Percentiles rank a stretch among this genome's conserved stretches.
Evolutionary conservation across 805 yeast genomes (phyloP).

Genomic region (Aciculoconidium aculeatum): DNA sequence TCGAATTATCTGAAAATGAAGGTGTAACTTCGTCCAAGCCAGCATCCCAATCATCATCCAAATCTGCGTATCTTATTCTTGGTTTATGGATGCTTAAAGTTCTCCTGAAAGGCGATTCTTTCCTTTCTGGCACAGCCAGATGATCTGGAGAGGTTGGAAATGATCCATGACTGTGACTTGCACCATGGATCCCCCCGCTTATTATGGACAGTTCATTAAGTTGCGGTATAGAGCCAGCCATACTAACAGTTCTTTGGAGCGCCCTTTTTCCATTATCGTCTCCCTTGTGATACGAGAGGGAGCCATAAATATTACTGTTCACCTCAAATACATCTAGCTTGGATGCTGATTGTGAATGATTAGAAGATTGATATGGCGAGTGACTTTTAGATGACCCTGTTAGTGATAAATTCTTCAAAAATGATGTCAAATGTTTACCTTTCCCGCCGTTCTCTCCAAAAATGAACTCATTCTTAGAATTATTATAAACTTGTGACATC

Average conservation of each 20-base stretch:
- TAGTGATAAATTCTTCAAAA: slow-evolving; percentile 40
- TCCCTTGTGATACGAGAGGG: slow-evolving; percentile 17
- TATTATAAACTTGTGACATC: slow-evolving; percentile 38
- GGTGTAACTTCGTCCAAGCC: slow-evolving; percentile 41
- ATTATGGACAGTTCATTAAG: no score
- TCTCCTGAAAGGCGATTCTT: slow-evolving; percentile 3
- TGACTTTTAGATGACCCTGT: slow-evolving; percentile 24
- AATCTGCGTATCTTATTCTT: slow-evolving; percentile 49
- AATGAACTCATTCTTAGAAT: slow-evolving; percentile 48
- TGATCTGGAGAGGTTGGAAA: slow-evolving; percentile 8
- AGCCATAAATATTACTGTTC: slow-evolving; percentile 36
- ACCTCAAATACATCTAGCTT: slow-evolving; percentile 16
- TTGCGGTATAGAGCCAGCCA: slow-evolving; percentile 13
- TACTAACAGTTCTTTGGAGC: slow-evolving; percentile 13
- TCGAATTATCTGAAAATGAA: slow-evolving; percentile 1
- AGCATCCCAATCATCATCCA: slow-evolving; percentile 92
- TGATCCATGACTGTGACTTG: slow-evolving; percentile 9
- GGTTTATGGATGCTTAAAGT: slow-evolving; percentile 7
- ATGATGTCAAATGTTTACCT: slow-evolving; percentile 52
- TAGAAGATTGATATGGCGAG: no score
- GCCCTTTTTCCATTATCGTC: slow-evolving; percentile 9
- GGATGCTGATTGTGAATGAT: slow-evolving; percentile 5
- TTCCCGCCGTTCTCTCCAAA: slow-evolving; percentile 67
- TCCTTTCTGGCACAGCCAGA: slow-evolving; percentile 3
- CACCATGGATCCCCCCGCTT: no score